Base-by-base conservation (phyloP, 306 rosid genomes). In the Acacia crassicarpa region DNA sequence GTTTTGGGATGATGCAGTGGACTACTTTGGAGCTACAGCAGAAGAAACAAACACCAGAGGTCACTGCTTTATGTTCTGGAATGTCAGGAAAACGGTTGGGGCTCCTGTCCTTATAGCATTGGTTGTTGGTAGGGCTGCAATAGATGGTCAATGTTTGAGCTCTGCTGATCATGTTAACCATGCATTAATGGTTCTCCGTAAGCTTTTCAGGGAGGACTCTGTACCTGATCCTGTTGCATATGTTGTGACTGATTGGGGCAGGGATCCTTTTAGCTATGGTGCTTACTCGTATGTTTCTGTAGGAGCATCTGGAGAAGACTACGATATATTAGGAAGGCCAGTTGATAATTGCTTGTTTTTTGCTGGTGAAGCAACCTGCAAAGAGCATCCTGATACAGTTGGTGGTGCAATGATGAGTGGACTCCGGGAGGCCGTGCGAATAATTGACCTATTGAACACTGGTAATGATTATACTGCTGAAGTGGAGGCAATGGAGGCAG, bases 381-480 rank as follows among this genome's bases (percentile, higher is more conserved):
- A 96, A 91, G 99, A 96, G 93, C 99, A 96, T 84, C 99, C 99
- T 66, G 99, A 96, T 89, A 96, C 99, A 8, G 99, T 96, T 76
- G 99, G 99, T 84, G 99, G 99, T 88, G 99, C 99, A 43, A 96
- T 96, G 98, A 92, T 96, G 97, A 96, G 98, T 74, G 99, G 99
- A 69, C 92, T 96, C 45, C 92, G 97, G 67, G 99, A 96, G 87
- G 97, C 99, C 32, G 99, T 96, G 67, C 97, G 99, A 58, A 91
- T 96, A 69, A 90, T 94, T 84, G 95, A 94, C 84, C 80, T 94
- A 72, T 88, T 96, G 89, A 87, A 75, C 56, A 78, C 89, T 78
- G 99, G 99, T 68, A 89, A 89, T 84, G 99, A 96, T 91, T 86
- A 92, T 80, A 92, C 92, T 67, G 89, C 99, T 25, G 99, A 96